Evolutionary conservation across 2,329 filamentous ascomycete species (phyloP).

Genomic region (Paramyrothecium sp.): DNA sequence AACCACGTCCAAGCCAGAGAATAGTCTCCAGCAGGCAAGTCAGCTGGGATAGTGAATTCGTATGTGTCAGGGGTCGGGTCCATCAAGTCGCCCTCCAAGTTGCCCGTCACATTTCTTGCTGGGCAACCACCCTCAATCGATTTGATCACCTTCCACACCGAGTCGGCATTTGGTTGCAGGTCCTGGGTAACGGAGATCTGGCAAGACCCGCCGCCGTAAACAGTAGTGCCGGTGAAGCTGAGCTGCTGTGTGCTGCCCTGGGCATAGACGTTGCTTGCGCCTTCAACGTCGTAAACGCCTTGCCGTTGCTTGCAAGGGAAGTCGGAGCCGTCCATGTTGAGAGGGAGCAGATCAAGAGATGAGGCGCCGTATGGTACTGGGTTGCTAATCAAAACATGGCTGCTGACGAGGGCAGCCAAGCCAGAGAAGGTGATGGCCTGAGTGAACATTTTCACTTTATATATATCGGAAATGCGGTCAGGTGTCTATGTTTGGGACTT

Average conservation of each 20-base stretch:
- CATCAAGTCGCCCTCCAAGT: constrained; percentile 49
- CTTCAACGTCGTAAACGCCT: constrained; percentile 42
- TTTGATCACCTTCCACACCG: constrained; percentile 84
- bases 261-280: constrained; percentile 56
- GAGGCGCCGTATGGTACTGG: constrained; percentile 61
- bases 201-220: constrained; percentile 90
- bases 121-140: constrained; percentile 87
- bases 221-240: constrained; percentile 67
- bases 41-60: constrained; percentile 68
- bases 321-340: constrained; percentile 57
- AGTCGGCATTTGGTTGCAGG: constrained; percentile 60
- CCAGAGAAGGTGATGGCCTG: constrained; percentile 51
- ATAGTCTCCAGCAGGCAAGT: constrained; percentile 72
- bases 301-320: constrained; percentile 78
- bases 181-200: constrained; percentile 87
- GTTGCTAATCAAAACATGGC: constrained; percentile 72
- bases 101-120: constrained; percentile 52
- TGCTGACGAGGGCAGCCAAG: constrained; percentile 59
- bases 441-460: constrained; percentile 45
- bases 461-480: no score
- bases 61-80: constrained; percentile 54
- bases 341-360: constrained; percentile 58
- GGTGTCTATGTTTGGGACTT: no score
- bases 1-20: constrained; percentile 93
- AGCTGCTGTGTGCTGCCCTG: constrained; percentile 45